Base-by-base conservation (phyloP, 1,139 yeast genomes). In the Yamadazyma siamensis region DNA sequence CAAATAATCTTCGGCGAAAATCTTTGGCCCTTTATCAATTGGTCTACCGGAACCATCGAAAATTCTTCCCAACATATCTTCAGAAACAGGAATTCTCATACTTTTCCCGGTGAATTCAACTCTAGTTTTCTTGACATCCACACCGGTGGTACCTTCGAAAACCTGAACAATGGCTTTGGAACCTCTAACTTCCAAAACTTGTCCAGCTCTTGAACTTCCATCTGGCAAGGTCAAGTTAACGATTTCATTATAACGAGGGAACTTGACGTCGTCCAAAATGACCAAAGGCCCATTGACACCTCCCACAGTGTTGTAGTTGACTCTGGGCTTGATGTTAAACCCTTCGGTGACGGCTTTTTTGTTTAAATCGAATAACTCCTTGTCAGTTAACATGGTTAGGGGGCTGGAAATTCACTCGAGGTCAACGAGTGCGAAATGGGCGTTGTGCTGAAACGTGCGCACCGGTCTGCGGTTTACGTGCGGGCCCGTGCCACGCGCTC, bases 31-130 rank as follows among this genome's bases (percentile, higher is more conserved):
- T 52, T 87, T 87, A 61, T 91, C 99, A 51, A 87, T 89, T 38
- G 98, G 95, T 64, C 95, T 81, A 65, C 98, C 99, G 19, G 97
- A 88, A 58, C 99, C 99, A 65, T 91, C 96, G 58, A 91, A 91
- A 44, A 91, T 86, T 71, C 99, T 85, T 44, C 99, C 99, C 57
- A 91, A 72, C 74, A 88, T 84, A 56, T 91, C 99, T 63, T 94
- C 98, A 35, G 95, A 84, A 21, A 91, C 98, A 19, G 98, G 85
- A 44, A 91, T 87, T 59, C 82, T 85, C 72, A 91, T 73, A 60
- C 78, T 85, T 57, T 91, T 80, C 38, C 99, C 98, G 22, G 98
- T 89, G 65, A 91, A 91, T 63, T 94, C 97, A 37, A 94, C 96
- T 39, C 88, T 75, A 32, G 99, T 91, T 68, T 89, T 91, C 66